Evolutionary conservation across 768 basidiomycete species (phyloP), one percentile per base, ranked within the genome.

Genomic region (Butyriboletus loyo): DNA sequence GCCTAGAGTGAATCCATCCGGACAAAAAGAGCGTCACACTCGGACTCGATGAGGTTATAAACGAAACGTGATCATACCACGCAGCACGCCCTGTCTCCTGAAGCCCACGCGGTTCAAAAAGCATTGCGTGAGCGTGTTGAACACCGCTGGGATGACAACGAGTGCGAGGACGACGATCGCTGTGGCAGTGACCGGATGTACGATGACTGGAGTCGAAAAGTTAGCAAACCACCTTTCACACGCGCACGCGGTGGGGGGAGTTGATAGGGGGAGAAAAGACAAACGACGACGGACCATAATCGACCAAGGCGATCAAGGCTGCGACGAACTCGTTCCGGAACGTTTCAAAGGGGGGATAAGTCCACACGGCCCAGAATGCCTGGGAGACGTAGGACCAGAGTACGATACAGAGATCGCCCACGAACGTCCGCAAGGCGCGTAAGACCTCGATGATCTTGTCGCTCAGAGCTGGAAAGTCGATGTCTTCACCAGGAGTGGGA

Each of bases 331-430:
- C 61, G 46, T 53, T 50, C 13, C 64, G 53, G 21, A 64, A 64
- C 25, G 50, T 13, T 25, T 66, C 62, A 27, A 65, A 61, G 4
- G 64, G 64, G 0, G 65, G 64, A 19, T 41, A 64, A 0, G 58
- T 54, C 61, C 64, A 66, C 0, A 37, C 50, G 11, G n/a, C 31
- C 54, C 13, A 47, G 22, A 41, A 66, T 1, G 31, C 53, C 3
- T 53, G 25, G 38, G 34, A 35, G 27, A 61, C 2, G 36, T 22
- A 39, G 53, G 42, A 47, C 53, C 53, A 60, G 38, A 64, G 8
- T 1, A 22, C 11, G 37, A 49, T 10, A 49, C 30, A 53, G 46
- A 54, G 0, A 22, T 58, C 31, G 36, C 2, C 32, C 44, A 57
- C 14, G 10, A 57, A 30, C 8, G 17, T 32, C 50, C 55, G 57